Evolutionary conservation across 345 rosid species (phyloP).

Genomic region (Gossypium bickii): DNA sequence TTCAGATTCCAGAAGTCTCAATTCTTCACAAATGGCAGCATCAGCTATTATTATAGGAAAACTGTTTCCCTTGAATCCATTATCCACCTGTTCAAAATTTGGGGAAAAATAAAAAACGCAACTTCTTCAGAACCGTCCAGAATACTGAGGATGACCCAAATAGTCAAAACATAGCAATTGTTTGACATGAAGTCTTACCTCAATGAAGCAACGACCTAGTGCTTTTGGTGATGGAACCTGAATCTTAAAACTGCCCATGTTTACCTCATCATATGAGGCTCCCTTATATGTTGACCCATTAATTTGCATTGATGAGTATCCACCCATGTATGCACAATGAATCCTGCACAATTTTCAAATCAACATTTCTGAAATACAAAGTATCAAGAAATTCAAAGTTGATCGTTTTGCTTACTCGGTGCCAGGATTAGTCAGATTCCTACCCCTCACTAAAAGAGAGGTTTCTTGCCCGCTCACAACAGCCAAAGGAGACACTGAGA

Average conservation of each 20-base stretch:
- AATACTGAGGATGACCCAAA: not conserved
- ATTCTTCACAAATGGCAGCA: constrained; percentile 70
- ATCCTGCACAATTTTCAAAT: constrained; percentile 40
- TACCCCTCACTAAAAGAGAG: constrained; percentile 64
- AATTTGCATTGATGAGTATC: constrained; percentile 52
- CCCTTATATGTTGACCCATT: constrained; percentile 28
- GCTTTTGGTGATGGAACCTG: constrained; percentile 30
- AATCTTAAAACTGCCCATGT: constrained; percentile 45
- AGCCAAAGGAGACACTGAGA: constrained; percentile 76
- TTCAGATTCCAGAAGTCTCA: constrained; percentile 68
- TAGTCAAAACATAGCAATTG: not conserved
- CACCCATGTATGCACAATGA: constrained; percentile 60
- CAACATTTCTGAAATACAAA: constrained; percentile 15
- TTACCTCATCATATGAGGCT: constrained; percentile 50
- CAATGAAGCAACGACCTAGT: constrained; percentile 79
- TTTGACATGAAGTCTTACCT: constrained; percentile 42
- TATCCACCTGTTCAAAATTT: constrained; percentile 59
- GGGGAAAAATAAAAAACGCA: constrained; percentile 14
- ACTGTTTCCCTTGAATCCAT: constrained; percentile 78
- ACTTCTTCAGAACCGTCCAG: not conserved
- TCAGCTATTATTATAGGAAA: constrained; percentile 82
- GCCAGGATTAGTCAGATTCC: constrained; percentile 57
- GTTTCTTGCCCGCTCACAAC: constrained; percentile 67
- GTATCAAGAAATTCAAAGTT: not conserved
- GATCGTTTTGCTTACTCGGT: constrained; percentile 49